phyloP scores from a whole-genome alignment of 345 rosid species.

The Odontarrhena argentea region DNA sequence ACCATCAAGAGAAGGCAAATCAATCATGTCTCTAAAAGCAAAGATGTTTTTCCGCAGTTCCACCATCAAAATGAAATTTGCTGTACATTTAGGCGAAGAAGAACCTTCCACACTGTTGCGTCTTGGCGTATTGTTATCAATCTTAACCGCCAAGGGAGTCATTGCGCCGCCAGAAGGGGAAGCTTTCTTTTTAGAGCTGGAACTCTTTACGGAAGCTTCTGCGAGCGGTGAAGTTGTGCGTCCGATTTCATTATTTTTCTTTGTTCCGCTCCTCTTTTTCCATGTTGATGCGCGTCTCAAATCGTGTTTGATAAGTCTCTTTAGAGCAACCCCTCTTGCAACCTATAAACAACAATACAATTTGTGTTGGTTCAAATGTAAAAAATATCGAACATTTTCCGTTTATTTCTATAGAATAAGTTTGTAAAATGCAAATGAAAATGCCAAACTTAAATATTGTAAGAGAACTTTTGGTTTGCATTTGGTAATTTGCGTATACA shows the following conservation, averaged over 20 bases:
- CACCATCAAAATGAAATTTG: conserved; percentile 55
- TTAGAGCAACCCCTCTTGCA: conserved; percentile 30
- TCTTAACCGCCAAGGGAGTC: conserved; percentile 24
- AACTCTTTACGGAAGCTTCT: conserved; percentile 28
- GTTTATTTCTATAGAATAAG: too few relatives aligned
- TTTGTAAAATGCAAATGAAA: neutral
- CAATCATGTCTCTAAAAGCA: conserved; percentile 67
- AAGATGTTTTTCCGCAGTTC: conserved; percentile 67
- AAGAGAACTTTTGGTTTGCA: too few relatives aligned
- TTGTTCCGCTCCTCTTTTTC: conserved; percentile 26
- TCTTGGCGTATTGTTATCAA: conserved; percentile 35
- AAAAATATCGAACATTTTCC: too few relatives aligned
- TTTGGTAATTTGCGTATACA: too few relatives aligned
- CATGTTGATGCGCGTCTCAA: conserved; percentile 29
- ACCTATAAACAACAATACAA: conserved; percentile 11
- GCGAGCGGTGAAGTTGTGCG: conserved; percentile 19
- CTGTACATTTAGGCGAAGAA: conserved; percentile 42
- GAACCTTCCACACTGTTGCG: conserved; percentile 14
- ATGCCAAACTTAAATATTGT: neutral
- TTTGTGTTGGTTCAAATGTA: too few relatives aligned
- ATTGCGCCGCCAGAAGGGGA: conserved; percentile 4
- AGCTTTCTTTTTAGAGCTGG: conserved; percentile 37
- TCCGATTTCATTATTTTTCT: conserved; percentile 26
- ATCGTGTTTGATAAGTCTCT: conserved; percentile 35
- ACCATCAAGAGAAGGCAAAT: conserved; percentile 60